Evolutionary conservation across 2,329 filamentous ascomycete species (phyloP).

Genomic region (Fusarium dimerum): DNA sequence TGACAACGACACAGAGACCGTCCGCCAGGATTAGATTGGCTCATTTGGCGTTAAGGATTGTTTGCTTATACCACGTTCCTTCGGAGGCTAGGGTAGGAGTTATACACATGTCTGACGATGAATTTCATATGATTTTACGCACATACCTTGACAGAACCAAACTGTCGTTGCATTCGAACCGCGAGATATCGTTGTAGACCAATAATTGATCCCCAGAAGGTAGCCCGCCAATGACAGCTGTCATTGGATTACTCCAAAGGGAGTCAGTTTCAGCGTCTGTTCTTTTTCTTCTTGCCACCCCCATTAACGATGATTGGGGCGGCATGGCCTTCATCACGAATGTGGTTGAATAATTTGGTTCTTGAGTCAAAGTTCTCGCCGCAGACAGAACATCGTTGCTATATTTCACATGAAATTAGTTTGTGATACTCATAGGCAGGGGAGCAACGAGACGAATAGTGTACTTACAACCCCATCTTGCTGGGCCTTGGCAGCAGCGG

Average conservation of each 20-base stretch:
- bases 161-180: background rate
- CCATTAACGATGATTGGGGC: constrained; percentile 36
- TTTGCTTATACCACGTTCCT: constrained; percentile 10
- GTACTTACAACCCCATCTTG: constrained; percentile 38
- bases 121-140: constrained; percentile 16
- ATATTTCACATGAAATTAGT: constrained; percentile 2
- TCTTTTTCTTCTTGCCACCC: constrained; percentile 39
- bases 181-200: no score
- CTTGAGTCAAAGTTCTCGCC: constrained; percentile 57
- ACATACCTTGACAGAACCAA: no score
- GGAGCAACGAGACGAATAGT: background rate
- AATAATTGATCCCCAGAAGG: no score
- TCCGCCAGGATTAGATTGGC: constrained; percentile 29
- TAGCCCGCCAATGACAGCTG: no score
- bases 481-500: constrained; percentile 39
- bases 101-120: constrained; percentile 15
- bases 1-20: constrained; percentile 50
- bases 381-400: constrained; percentile 49
- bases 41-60: constrained; percentile 15
- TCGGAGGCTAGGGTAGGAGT: constrained; percentile 13
- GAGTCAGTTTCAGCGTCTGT: no score
- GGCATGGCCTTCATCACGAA: constrained; percentile 67
- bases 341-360: constrained; percentile 72
- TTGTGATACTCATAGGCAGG: background rate
- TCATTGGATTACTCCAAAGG: no score